Evolutionary conservation across 768 basidiomycete genomes (phyloP).

Genomic region (Pisolithus albus): DNA sequence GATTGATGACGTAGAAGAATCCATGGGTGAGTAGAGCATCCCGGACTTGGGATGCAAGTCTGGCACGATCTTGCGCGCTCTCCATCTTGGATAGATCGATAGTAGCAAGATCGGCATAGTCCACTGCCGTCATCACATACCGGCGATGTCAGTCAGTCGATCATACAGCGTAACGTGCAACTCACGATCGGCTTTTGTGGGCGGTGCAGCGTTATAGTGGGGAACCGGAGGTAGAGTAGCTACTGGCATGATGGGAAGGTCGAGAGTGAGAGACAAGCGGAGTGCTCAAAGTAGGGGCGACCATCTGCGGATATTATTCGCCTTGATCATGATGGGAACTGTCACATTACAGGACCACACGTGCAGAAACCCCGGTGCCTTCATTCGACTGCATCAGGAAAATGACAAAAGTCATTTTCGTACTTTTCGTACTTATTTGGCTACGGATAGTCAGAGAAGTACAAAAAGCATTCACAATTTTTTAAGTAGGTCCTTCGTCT

Average conservation of each 20-base stretch:
- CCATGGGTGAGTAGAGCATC: conserved; percentile 41
- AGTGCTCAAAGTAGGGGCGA: too few species aligned
- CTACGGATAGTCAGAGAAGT: too few species aligned
- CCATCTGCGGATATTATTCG: too few species aligned
- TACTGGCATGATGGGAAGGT: conserved; percentile 22
- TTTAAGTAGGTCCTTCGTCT: too few species aligned
- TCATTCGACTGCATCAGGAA: too few species aligned
- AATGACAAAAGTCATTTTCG: too few species aligned
- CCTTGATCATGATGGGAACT: too few species aligned
- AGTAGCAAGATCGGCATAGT: conserved; percentile 45
- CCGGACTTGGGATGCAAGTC: conserved; percentile 34
- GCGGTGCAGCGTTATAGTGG: conserved; percentile 32
- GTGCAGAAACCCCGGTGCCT: too few species aligned
- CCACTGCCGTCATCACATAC: conserved; percentile 32
- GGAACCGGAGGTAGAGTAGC: conserved; percentile 27
- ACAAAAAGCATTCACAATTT: too few species aligned
- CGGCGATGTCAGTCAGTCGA: not conserved
- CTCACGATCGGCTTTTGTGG: conserved; percentile 31
- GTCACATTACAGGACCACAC: too few species aligned
- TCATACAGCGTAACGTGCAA: not conserved
- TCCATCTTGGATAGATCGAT: conserved; percentile 42
- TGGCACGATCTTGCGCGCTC: conserved; percentile 32
- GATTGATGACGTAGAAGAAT: conserved; percentile 36
- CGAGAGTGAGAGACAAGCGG: too few species aligned
- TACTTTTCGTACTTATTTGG: too few species aligned